phyloP scores from a whole-genome alignment of 2,329 filamentous ascomycete genomes.

The Rutstroemia sp. region DNA sequence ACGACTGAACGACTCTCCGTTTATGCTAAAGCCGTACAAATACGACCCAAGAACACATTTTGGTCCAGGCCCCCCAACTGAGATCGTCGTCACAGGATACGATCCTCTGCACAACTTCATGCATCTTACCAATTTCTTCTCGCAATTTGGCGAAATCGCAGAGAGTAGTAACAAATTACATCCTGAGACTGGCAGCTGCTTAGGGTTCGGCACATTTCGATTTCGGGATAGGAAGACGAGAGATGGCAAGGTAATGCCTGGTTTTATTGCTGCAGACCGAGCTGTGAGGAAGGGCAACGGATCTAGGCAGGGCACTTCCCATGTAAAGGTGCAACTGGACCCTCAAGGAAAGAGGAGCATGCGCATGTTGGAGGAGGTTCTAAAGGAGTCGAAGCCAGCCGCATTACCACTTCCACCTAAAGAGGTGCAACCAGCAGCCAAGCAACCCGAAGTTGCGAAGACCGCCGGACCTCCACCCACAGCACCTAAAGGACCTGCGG shows the following conservation, averaged over 20 bases:
- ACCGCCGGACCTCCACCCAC: slow-evolving; percentile 66
- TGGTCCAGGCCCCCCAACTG: slow-evolving; percentile 80
- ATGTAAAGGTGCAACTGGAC: slow-evolving; percentile 80
- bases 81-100: slow-evolving; percentile 93
- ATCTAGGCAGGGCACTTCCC: slow-evolving; percentile 68
- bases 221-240: slow-evolving; percentile 64
- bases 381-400: slow-evolving; percentile 53
- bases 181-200: slow-evolving; percentile 85
- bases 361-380: slow-evolving; percentile 65
- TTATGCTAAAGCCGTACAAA: slow-evolving; percentile 72
- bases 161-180: slow-evolving; percentile 93
- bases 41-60: slow-evolving; percentile 80
- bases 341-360: slow-evolving; percentile 78
- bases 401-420: slow-evolving; percentile 28
- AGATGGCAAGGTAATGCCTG: slow-evolving; percentile 46
- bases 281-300: slow-evolving; percentile 73
- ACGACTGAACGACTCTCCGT: slow-evolving; percentile 64
- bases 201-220: slow-evolving; percentile 87
- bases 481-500: slow-evolving; percentile 71
- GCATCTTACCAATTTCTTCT: slow-evolving; percentile 69
- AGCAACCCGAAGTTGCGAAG: slow-evolving; percentile 33
- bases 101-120: slow-evolving; percentile 79
- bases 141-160: slow-evolving; percentile 77
- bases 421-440: slow-evolving; percentile 28
- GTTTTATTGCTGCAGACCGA: slow-evolving; percentile 71